Base-by-base conservation (phyloP, 2,329 filamentous ascomycete species). In the Phaeosphaeriaceae sp. region DNA sequence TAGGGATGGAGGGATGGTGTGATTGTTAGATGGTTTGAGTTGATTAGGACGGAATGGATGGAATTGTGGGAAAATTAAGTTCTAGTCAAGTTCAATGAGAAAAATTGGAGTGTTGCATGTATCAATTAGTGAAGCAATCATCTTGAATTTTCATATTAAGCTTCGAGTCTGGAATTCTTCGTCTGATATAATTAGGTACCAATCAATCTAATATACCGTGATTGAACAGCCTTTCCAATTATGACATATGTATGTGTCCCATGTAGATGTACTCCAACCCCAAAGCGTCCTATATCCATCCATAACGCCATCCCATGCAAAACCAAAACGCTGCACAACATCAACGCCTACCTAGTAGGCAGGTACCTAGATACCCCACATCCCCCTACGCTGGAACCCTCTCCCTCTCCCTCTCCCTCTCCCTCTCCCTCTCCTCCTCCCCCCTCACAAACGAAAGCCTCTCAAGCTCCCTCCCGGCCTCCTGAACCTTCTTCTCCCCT, bases 371-470 rank as follows among this genome's bases (percentile, higher is more conserved):
- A n/a, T n/a, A n/a, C n/a, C n/a, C n/a, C n/a, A n/a, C 11, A 54
- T 32, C 66, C 39, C 59, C 63, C 15, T 58, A 44, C n/a, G 54
- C 32, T 16, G 52, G 48, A 9, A 54, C 26, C 7, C 51, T 58
- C 42, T 61, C 46, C n/a, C 53, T 35, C 26, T 54, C 50, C 3
- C 76, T 70, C 16, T 74, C 78, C 47, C 76, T 77, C 18, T 61
- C 77, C 69, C 29, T 49, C 42, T 60, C 28, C 8, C 43, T 52
- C 8, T 56, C 52, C 18, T 54, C 41, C 2, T 42, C 41, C 42
- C 58, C 39, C 11, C 53, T 46, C n/a, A 20, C 3, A 17, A 65
- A 64, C 6, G 62, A 65, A 34, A 65, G 48, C 15, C 39, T 56
- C 9, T 55, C 52, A 12, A 65, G 44, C 13, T 46, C 45, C 21